A percentile compares a stretch with the other conserved stretches of the same genome.
These are phyloP conservation scores for Candida ovalis DNA, from an alignment of 805 yeast species.

Conservation along the genomic window DNA sequence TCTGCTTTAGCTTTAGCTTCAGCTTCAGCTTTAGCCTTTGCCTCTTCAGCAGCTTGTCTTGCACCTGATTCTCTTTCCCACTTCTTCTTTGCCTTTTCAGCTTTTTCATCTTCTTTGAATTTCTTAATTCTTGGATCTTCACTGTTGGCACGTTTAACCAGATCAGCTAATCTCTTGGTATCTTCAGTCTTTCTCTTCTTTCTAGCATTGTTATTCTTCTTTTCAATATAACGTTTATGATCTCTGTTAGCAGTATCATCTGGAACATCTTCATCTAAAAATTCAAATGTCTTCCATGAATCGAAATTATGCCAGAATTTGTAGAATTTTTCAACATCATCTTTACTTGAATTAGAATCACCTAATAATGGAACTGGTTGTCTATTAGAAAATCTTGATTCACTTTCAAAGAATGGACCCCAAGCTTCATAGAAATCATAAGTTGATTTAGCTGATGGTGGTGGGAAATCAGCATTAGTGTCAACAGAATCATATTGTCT, in stretches of 20 bases:
- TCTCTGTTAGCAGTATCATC: conserved; percentile 99
- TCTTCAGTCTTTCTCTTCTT: conserved; percentile 98
- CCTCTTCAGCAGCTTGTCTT: conserved; percentile 93
- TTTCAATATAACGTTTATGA: conserved; percentile 97
- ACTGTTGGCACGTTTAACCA: conserved; percentile 81
- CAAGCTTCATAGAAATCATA: conserved; percentile 90
- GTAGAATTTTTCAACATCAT: conserved; percentile 84
- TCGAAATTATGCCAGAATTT: conserved; percentile 90
- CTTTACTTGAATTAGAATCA: conserved; percentile 58
- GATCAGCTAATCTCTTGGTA: conserved; percentile 79
- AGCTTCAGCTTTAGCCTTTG: conserved; percentile 79
- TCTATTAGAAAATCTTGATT: conserved; percentile 87
- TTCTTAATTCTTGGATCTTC: conserved; percentile 94
- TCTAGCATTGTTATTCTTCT: conserved; percentile 94
- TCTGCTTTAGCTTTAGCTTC: conserved; percentile 77
- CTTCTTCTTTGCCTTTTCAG: conserved; percentile 89
- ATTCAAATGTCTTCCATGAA: conserved; percentile 98
- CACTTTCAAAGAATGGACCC: conserved; percentile 88
- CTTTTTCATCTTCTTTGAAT: conserved; percentile 92
- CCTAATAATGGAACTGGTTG: conserved; percentile 89
- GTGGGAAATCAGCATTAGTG: conserved; percentile 75
- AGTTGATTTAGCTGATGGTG: conserved; percentile 51
- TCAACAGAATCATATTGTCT: conserved; percentile 96
- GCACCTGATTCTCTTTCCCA: conserved; percentile 99
- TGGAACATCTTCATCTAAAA: conserved; percentile 98